These are phyloP conservation scores for Hysterium pulicare DNA, from an alignment of 2,329 filamentous ascomycete species.

Conservation along the genomic window DNA sequence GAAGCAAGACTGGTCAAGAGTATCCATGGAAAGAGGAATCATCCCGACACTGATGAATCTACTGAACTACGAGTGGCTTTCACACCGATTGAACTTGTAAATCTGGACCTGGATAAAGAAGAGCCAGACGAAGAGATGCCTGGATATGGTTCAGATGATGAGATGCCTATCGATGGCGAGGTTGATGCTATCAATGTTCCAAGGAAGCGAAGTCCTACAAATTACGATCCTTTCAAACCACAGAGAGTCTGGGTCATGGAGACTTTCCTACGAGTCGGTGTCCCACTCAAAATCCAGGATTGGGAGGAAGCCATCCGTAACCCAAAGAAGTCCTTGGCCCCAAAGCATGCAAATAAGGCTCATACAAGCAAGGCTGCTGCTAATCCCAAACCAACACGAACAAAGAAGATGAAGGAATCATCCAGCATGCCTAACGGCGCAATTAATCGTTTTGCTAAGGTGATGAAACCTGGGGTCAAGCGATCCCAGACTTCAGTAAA, in stretches of 20 bases:
- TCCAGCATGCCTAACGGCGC: slow-evolving; percentile 15
- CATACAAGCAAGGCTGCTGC: slow-evolving; percentile 16
- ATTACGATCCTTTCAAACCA: slow-evolving; percentile 63
- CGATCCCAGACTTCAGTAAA: slow-evolving; percentile 18
- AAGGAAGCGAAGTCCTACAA: slow-evolving; percentile 43
- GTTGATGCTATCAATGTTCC: slow-evolving; percentile 35
- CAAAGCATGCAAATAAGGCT: slow-evolving; percentile 18
- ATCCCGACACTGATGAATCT: slow-evolving; percentile 70
- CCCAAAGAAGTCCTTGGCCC: slow-evolving; percentile 19
- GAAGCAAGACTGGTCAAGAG: slow-evolving; percentile 58
- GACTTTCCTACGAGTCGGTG: slow-evolving; percentile 60
- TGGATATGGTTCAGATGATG: slow-evolving; percentile 15
- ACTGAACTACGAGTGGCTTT: slow-evolving; percentile 78
- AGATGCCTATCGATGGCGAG: slow-evolving; percentile 13
- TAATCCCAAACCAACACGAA: neutral
- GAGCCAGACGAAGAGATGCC: slow-evolving; percentile 65
- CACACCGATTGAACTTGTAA: slow-evolving; percentile 71
- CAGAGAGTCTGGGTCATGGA: slow-evolving; percentile 69
- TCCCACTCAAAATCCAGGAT: slow-evolving; percentile 61
- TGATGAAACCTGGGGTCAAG: slow-evolving; percentile 32
- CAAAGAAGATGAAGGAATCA: slow-evolving; percentile 19
- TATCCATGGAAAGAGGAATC: slow-evolving; percentile 65
- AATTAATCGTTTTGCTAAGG: slow-evolving; percentile 30
- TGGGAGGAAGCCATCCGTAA: slow-evolving; percentile 52
- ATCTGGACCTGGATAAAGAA: slow-evolving; percentile 71